Evolutionary conservation across 768 basidiomycete genomes (phyloP), one percentile per base, ranked within the genome.

Genomic region (Boletus coccyginus): DNA sequence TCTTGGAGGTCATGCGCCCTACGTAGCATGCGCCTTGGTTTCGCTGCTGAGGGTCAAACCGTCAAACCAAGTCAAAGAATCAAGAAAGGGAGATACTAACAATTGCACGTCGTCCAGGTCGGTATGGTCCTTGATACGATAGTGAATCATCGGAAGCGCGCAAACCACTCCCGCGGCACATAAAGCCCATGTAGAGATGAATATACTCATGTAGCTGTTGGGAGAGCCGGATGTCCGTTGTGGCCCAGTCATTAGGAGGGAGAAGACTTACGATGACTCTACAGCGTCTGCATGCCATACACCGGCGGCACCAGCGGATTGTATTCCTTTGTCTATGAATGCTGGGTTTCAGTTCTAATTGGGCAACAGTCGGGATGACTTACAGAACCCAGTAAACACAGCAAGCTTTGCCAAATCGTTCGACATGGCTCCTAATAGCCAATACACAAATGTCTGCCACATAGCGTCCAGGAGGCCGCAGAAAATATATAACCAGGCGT

Each of bases 361-460:
- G 10, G 21, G 13, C 11, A 16, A 29, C 33, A 35, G 16, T n/a
- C 31, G 42, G 39, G 24, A 35, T 58, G 10, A 79, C 87, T 62
- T 66, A 92, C 90, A 92, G 64, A 93, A 89, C 41, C 91, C 92
- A 16, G 85, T 76, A 63, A 93, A 87, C 66, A 90, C 81, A 0
- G 90, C 90, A 21, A 93, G 81, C 67, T 90, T 90, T 2, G 79
- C 81, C 9, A 88, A 83, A 68, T 92, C 85, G 61, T 92, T 92
- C 21, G 88, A 89, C 86, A 94, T 89, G 13, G 88, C 86, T 40
- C 90, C 90, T 81, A 90, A 86, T 62, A 89, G 75, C 88, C 88
- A 90, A 68, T 91, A 90, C 7, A 85, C 83, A 0, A 84, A 83
- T 2, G 88, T 91, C 68, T 93, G 92, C 88, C 90, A 93, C 82